phyloP scores from a whole-genome alignment of 371 early-diverging fungal species.

The Cokeromyces recurvatus region DNA sequence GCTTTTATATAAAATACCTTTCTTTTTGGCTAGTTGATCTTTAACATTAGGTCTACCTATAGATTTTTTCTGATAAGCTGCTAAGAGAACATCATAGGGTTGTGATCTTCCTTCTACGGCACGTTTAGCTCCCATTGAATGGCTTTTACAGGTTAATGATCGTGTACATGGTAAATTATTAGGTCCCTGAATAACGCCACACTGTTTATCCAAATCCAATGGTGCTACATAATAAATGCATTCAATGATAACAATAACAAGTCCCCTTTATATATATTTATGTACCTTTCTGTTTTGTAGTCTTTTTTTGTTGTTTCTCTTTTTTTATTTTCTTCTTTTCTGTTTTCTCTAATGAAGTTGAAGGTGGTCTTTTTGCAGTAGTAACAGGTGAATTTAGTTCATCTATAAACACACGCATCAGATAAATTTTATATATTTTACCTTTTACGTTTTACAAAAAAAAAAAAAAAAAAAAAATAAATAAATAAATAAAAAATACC shows the following conservation, averaged over 20 bases:
- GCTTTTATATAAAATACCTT: slow-evolving; percentile 3
- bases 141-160: slow-evolving; percentile 82
- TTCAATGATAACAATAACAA: not conserved
- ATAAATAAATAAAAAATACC: too few species aligned
- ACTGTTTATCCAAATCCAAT: slow-evolving; percentile 80
- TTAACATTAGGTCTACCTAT: slow-evolving; percentile 45
- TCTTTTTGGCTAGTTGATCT: slow-evolving; percentile 4
- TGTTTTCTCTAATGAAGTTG: slow-evolving; percentile 23
- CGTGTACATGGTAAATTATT: slow-evolving; percentile 67
- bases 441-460: too few species aligned
- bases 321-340: slow-evolving; percentile 23
- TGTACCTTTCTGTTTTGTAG: slow-evolving; percentile 38
- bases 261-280: not conserved
- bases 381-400: too few species aligned
- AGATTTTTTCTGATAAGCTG: slow-evolving; percentile 66
- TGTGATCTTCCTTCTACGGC: slow-evolving; percentile 74
- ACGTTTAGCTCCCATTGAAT: slow-evolving; percentile 81
- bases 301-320: slow-evolving; percentile 21
- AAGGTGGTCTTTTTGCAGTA: slow-evolving; percentile 18
- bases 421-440: too few species aligned
- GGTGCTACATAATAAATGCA: slow-evolving; percentile 36
- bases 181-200: slow-evolving; percentile 66
- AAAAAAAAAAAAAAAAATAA: too few species aligned
- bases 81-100: slow-evolving; percentile 68
- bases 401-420: too few species aligned